Percentiles rank a stretch among this genome's conserved stretches.
phyloP scores from a whole-genome alignment of 129 eudicot genomes.

The Glebionis coronaria region DNA sequence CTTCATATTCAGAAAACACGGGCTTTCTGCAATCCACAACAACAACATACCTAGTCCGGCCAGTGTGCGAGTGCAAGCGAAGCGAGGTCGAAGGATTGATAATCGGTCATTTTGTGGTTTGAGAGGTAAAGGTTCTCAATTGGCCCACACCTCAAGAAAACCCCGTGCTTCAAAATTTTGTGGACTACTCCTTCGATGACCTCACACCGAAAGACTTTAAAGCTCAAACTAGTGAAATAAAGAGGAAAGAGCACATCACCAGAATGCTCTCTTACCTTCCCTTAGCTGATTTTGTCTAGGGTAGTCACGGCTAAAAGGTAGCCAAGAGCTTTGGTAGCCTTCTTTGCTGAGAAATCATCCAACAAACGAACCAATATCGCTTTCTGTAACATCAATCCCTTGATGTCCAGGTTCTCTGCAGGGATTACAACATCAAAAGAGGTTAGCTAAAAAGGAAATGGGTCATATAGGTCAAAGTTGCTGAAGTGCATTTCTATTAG shows the following conservation, averaged over 20 bases:
- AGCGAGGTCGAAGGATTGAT: too few species aligned
- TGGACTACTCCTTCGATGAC: conserved; percentile 53
- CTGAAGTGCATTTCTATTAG: too few species aligned
- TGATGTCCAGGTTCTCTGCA: conserved; percentile 51
- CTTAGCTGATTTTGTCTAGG: conserved; percentile 61
- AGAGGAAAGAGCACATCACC: conserved; percentile 76
- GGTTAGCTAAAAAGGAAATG: too few species aligned
- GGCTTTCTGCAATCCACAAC: conserved; percentile 63
- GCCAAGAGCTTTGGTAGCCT: conserved; percentile 61
- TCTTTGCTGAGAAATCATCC: conserved; percentile 62
- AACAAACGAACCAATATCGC: conserved; percentile 55
- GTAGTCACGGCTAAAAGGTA: conserved; percentile 63
- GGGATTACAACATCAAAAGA: conserved; percentile 76
- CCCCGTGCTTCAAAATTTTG: conserved; percentile 60
- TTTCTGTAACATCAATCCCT: conserved; percentile 68
- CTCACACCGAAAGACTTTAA: conserved; percentile 58
- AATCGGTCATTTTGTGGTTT: conserved; percentile 54
- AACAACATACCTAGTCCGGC: too few species aligned
- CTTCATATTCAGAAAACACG: conserved; percentile 43
- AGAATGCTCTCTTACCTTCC: conserved; percentile 56
- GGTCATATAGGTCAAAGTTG: too few species aligned
- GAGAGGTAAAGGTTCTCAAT: conserved; percentile 56
- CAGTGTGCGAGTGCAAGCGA: too few species aligned
- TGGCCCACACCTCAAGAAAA: conserved; percentile 66
- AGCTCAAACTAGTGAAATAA: conserved; percentile 57